These are phyloP conservation scores for Termitomyces sp. DNA, from an alignment of 768 basidiomycete species.

Conservation along the genomic window DNA sequence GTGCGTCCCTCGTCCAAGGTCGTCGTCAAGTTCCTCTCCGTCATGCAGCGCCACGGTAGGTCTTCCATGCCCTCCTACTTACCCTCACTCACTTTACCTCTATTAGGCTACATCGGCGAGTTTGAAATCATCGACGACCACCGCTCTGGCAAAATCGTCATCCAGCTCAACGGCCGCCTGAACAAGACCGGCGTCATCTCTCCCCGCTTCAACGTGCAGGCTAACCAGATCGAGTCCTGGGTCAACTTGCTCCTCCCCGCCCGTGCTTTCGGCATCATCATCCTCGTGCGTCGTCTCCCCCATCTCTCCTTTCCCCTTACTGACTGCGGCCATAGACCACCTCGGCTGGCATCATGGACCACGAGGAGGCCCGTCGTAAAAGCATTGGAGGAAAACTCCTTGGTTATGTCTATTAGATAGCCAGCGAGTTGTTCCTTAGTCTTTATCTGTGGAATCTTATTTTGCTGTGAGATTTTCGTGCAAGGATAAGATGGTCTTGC, in stretches of 20 bases:
- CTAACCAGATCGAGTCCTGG: constrained; percentile 90
- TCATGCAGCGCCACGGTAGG: constrained; percentile 99
- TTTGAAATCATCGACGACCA: constrained; percentile 99
- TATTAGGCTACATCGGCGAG: constrained; percentile 92
- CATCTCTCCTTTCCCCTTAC: not conserved
- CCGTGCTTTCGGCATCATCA: constrained; percentile 94
- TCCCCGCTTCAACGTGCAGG: constrained; percentile 97
- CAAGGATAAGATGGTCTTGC: too few relatives aligned
- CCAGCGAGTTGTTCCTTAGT: not conserved
- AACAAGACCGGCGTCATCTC: constrained; percentile 99
- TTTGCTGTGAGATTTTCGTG: not conserved
- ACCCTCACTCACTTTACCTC: not conserved
- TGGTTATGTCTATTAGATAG: constrained; percentile 80
- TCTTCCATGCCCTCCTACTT: not conserved
- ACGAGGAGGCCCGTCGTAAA: constrained; percentile 98
- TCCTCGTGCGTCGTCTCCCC: constrained; percentile 59
- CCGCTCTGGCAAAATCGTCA: constrained; percentile 95
- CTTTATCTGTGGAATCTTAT: not conserved
- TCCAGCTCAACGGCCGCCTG: constrained; percentile 96
- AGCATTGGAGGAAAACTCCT: constrained; percentile 95
- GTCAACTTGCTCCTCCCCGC: constrained; percentile 95
- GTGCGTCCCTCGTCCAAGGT: constrained; percentile 98
- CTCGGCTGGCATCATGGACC: constrained; percentile 96
- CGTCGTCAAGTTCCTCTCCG: constrained; percentile 93
- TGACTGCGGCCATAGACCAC: constrained; percentile 60